Percentiles rank a stretch among this genome's conserved stretches.
Evolutionary conservation across 257 asterid species (phyloP).

Genomic region (Solanum ossicruentum): DNA sequence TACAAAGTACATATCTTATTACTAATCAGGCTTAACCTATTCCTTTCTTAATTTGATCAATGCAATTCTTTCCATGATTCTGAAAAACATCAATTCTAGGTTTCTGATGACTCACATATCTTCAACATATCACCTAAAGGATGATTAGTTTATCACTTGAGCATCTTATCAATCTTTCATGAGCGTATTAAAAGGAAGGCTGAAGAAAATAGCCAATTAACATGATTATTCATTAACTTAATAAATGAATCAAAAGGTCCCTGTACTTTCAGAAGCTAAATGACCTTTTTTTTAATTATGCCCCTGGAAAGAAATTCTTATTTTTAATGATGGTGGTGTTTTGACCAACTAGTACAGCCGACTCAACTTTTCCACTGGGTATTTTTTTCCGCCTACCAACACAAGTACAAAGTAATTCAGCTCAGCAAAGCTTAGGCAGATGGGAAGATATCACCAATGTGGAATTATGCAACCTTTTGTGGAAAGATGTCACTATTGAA

Average conservation of each 20-base stretch:
- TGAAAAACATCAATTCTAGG: neutral
- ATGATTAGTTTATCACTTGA: neutral
- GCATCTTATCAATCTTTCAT: neutral
- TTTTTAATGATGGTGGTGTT: no score
- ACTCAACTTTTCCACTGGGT: no score
- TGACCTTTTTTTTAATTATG: no score
- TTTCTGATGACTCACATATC: neutral
- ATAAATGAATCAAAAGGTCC: neutral
- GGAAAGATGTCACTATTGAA: no score
- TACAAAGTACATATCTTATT: neutral
- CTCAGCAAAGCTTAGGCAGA: no score
- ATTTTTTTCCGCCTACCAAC: no score
- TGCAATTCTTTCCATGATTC: neutral
- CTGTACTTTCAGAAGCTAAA: neutral
- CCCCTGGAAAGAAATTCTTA: neutral
- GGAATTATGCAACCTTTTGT: no score
- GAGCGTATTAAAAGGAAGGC: neutral
- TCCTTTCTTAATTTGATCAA: neutral
- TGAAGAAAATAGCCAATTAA: neutral
- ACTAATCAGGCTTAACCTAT: neutral
- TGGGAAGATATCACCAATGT: no score
- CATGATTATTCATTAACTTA: no score
- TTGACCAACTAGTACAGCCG: no score
- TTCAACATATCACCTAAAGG: neutral
- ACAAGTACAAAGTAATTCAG: no score